Evolutionary conservation across 2,329 filamentous ascomycete genomes (phyloP), one percentile per base, ranked within the genome.

Genomic region (Sporothrix dimorphospora): DNA sequence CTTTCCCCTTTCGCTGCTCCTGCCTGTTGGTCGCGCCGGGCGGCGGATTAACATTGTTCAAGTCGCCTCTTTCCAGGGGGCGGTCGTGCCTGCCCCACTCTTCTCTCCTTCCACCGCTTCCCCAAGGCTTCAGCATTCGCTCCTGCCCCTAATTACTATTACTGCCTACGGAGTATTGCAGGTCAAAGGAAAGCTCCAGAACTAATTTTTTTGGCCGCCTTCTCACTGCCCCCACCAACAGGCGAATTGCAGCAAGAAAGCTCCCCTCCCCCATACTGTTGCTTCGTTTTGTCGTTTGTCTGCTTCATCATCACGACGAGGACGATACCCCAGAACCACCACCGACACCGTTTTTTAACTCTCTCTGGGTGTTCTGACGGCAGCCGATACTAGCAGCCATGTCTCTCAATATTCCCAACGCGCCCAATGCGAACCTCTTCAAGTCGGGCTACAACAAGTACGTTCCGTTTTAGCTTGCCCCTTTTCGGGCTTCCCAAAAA

Each of bases 361-460:
- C n/a, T 27, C 42, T 12, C 40, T 49, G 53, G 67, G 40, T 7
- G 45, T 38, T 66, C 59, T 42, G 38, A 42, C 30, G 16, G 27
- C 57, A n/a, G 21, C 49, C 70, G 24, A 71, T 12, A 21, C 21
- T 59, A 34, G 30, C 67, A 55, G 80, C 76, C 78, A 98, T 99
- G 96, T 99, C 96, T 84, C 90, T 99, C 81, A 93, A 94, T 81
- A 97, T 99, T 81, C 96, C 96, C 76, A 93, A 90, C 82, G 95
- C 96, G 78, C 96, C 96, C 75, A 97, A 98, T 82, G 88, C 92
- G 79, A 92, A 92, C 82, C 89, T 98, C 53, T 98, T 99, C 88
- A 98, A 98, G 87, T 87, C 91, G 78, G 95, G 95, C 79, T 99
- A 99, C 85, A 94, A 94, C 83, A 97, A 92, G 94, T 98, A 89